A percentile compares a stretch with the other conserved stretches of the same genome.
Conservation (phyloP, 441 rosid genomes). For the Macaranga tanarius region DNA sequence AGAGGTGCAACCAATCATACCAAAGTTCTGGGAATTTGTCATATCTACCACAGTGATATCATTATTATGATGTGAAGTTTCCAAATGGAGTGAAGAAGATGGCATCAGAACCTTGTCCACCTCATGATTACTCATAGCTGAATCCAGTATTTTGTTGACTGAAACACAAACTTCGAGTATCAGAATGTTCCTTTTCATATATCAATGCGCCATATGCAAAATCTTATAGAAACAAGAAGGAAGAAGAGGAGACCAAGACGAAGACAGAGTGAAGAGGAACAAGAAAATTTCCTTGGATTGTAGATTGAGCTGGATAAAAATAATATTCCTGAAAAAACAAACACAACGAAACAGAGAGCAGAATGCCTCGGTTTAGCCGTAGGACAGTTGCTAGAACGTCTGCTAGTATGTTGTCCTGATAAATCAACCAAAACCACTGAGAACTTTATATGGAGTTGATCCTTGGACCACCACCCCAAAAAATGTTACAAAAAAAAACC, state of each 20-base stretch:
- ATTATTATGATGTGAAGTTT: neutral
- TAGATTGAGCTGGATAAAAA: neutral
- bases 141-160: neutral
- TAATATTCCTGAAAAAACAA: neutral
- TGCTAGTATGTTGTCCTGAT: neutral
- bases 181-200: neutral
- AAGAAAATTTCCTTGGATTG: neutral
- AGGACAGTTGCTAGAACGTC: neutral
- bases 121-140: neutral
- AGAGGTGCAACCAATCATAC: neutral
- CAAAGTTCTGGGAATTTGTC: neutral
- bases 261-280: neutral
- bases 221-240: neutral
- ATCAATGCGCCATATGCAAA: neutral
- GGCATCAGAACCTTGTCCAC: constrained; percentile 4
- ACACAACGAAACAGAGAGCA: neutral
- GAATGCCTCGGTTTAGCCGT: constrained; percentile 16
- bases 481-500: neutral
- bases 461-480: neutral
- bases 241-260: neutral
- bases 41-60: too few relatives aligned
- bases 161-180: neutral
- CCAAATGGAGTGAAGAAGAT: neutral
- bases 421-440: neutral
- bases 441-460: neutral